Conservation (phyloP, 2,329 filamentous ascomycete species). For the Ophiostoma tasmaniense region DNA sequence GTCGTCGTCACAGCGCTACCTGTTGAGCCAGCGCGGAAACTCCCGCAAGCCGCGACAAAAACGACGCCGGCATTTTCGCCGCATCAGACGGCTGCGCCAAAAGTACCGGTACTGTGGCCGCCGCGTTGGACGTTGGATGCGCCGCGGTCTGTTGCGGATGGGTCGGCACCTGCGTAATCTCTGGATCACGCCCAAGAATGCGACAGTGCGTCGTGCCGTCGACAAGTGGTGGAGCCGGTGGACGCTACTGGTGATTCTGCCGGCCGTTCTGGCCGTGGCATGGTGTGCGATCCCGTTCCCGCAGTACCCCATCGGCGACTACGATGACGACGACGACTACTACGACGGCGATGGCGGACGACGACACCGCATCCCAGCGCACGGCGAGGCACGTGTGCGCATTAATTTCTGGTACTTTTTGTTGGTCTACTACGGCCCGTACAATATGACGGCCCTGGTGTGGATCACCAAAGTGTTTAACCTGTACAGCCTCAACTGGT, state of each 20-base stretch:
- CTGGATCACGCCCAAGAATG: slow-evolving; percentile 53
- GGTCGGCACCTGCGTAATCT: slow-evolving; percentile 39
- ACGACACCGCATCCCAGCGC: slow-evolving; percentile 45
- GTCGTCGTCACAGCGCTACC: slow-evolving; percentile 10
- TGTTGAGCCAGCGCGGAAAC: neutral
- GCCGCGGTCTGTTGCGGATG: slow-evolving; percentile 23
- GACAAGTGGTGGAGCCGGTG: slow-evolving; percentile 58
- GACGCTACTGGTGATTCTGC: slow-evolving; percentile 51
- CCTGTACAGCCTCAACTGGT: slow-evolving; percentile 63
- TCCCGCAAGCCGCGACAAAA: neutral
- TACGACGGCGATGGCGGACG: slow-evolving; percentile 19
- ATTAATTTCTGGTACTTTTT: slow-evolving; percentile 67
- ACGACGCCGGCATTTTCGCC: slow-evolving; percentile 7
- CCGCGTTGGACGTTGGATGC: slow-evolving; percentile 24
- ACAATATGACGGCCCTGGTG: slow-evolving; percentile 57
- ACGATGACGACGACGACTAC: slow-evolving; percentile 31
- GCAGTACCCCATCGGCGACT: slow-evolving; percentile 46
- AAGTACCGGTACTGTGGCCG: slow-evolving; percentile 23
- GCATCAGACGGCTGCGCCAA: neutral
- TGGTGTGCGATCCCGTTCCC: slow-evolving; percentile 61
- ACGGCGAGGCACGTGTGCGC: slow-evolving; percentile 54
- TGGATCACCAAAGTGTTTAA: slow-evolving; percentile 69
- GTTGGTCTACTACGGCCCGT: slow-evolving; percentile 61
- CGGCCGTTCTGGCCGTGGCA: slow-evolving; percentile 50
- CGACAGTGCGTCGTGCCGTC: slow-evolving; percentile 49